A percentile compares a stretch with the other conserved stretches of the same genome.
Conservation (phyloP, 2,329 filamentous ascomycete species). For the Proliferodiscus dingleyae region DNA sequence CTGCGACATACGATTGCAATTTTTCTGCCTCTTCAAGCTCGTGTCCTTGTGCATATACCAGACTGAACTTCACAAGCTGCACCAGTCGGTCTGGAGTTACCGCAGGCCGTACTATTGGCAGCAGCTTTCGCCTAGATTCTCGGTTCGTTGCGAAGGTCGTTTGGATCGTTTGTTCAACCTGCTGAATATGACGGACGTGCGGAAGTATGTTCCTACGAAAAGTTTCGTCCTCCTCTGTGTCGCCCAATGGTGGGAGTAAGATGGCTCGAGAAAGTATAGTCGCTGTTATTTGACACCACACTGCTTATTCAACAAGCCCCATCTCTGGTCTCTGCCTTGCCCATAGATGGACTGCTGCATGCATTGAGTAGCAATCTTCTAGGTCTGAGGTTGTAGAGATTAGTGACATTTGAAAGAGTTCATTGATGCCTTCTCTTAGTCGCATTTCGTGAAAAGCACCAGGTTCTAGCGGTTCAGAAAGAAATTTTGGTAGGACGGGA, state of each 20-base stretch:
- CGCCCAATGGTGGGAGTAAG: slow-evolving; percentile 2
- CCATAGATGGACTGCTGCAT: slow-evolving; percentile 8
- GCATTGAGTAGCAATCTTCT: slow-evolving; percentile 4
- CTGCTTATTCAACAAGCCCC: slow-evolving; percentile 5
- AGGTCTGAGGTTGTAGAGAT: slow-evolving; percentile 1
- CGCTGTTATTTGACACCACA: slow-evolving; percentile 8
- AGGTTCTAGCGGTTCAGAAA: background rate
- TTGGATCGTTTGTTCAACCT: slow-evolving; percentile 7
- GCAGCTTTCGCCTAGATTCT: slow-evolving; percentile 4
- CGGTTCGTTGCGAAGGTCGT: slow-evolving; percentile 4
- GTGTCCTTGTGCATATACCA: slow-evolving; percentile 8
- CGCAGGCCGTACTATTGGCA: background rate
- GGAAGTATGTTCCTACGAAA: slow-evolving; percentile 6
- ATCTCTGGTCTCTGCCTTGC: slow-evolving; percentile 6
- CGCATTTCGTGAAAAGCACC: background rate
- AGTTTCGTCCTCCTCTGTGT: slow-evolving; percentile 2
- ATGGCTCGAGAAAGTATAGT: slow-evolving; percentile 5
- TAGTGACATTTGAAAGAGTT: slow-evolving; percentile 5
- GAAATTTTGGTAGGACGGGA: slow-evolving; percentile 1
- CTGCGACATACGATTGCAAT: background rate
- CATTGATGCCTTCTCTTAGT: slow-evolving; percentile 1
- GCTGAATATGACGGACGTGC: slow-evolving; percentile 7
- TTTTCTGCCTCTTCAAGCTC: slow-evolving; percentile 5
- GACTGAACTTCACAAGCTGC: slow-evolving; percentile 5
- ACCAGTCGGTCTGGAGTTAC: slow-evolving; percentile 3